Evolutionary conservation across 106 monocot species (phyloP).

Genomic region (Platanthera zijinensis): DNA sequence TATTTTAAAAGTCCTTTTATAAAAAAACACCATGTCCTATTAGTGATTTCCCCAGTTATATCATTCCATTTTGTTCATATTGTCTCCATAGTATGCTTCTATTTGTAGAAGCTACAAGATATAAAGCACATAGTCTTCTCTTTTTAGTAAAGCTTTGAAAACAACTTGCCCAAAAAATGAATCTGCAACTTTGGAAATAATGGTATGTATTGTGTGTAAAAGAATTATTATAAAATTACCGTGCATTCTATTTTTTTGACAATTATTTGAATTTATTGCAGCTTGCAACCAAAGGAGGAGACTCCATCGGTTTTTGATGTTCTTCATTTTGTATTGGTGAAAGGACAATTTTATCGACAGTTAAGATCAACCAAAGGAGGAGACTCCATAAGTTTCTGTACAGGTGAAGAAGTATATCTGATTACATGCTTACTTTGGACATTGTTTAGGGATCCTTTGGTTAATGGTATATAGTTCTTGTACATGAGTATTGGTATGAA

Average conservation of each 20-base stretch:
- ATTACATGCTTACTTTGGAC: too few relatives aligned
- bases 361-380: too few relatives aligned
- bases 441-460: too few relatives aligned
- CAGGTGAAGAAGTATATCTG: too few relatives aligned
- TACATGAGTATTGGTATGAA: too few relatives aligned
- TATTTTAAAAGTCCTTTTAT: too few relatives aligned
- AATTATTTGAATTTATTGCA: not conserved
- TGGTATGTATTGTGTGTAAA: slow-evolving; percentile 28
- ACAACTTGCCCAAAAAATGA: slow-evolving; percentile 53
- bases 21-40: too few relatives aligned
- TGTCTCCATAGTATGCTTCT: not conserved
- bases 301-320: too few relatives aligned
- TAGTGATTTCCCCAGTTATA: not conserved
- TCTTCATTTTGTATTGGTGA: too few relatives aligned
- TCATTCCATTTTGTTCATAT: not conserved
- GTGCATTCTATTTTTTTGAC: not conserved
- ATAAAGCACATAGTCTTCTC: not conserved
- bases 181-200: slow-evolving; percentile 50
- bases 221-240: not conserved
- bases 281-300: not conserved
- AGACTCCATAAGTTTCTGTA: too few relatives aligned
- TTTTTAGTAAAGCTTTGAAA: slow-evolving; percentile 34
- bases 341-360: too few relatives aligned
- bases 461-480: too few relatives aligned
- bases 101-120: not conserved